Evolutionary conservation across 2,329 filamentous ascomycete genomes (phyloP), one percentile per base, ranked within the genome.

Genomic region (Ceratocystis eucalypticola): DNA sequence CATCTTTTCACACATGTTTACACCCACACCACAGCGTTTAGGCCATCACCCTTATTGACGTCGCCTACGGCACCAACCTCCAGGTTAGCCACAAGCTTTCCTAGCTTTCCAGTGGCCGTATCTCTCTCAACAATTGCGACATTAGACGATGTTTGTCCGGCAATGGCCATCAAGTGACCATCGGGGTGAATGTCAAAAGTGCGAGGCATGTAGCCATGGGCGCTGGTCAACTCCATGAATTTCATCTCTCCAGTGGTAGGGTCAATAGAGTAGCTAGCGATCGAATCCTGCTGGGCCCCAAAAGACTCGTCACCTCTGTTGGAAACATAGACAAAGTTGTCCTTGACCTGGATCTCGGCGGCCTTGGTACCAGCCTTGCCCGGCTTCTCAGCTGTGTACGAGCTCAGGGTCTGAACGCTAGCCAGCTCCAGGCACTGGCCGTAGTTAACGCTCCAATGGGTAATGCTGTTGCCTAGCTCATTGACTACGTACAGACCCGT

Each of bases 261-360:
- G 64, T 78, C 72, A 65, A 84, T 78, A 1, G 74, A 66, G 73
- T 80, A 86, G 1, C 79, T 81, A 0, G 80, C 78, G 25, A 86
- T 73, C 0, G 84, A 82, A 72, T 85, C 83, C 53, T 82, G 78
- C 59, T 79, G 73, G 2, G 75, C 69, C n/a, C 76, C 75, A 72
- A 85, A 86, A 1, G 81, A 78, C 68, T 80, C 76, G 72, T 85
- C 84, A 69, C 82, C 81, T 66, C 86, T 80, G 76, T 88, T 88
- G 17, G 81, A 80, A 7, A 80, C 80, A 72, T 87, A 80, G 53
- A 87, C 70, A 73, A 82, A 85, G 69, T 80, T 78, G 70, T 80
- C 82, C 33, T 70, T 72, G 5, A 84, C 74, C 59, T 77, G 76
- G n/a, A 85, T 76, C 72, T 84, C 83, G 33, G 80, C 81, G 0